Percentiles rank a stretch among this genome's conserved stretches.
Conservation (phyloP, 148 eudicot species). For the Rhododendron williamsianum region DNA sequence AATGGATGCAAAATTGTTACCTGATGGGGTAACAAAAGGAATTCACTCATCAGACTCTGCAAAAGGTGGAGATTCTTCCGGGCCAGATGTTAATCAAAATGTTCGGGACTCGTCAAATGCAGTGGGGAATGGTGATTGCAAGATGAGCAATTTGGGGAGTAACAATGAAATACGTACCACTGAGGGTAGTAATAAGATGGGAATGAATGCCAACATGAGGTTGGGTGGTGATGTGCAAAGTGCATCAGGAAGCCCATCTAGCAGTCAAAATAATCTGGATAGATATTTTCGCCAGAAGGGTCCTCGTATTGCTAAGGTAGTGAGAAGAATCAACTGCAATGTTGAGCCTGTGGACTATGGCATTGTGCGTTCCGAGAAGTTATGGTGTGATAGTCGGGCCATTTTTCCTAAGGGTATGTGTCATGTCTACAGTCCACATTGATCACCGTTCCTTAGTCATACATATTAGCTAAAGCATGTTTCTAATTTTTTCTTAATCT, state of each 20-base stretch:
- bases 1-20: conserved; percentile 23
- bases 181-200: conserved; percentile 31
- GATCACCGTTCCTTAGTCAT: not conserved
- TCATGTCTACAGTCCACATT: not conserved
- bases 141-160: conserved; percentile 24
- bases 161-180: conserved; percentile 25
- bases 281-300: conserved; percentile 64
- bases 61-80: conserved; percentile 28
- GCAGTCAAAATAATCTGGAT: conserved; percentile 54
- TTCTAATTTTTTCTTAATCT: not conserved
- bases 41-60: conserved; percentile 32
- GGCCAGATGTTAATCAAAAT: conserved; percentile 26
- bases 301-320: conserved; percentile 90
- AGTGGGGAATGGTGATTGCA: conserved; percentile 24
- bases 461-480: conserved; percentile 4
- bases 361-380: conserved; percentile 51
- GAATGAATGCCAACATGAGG: conserved; percentile 26
- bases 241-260: conserved; percentile 48
- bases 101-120: conserved; percentile 25
- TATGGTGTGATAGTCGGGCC: conserved; percentile 77
- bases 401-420: conserved; percentile 86
- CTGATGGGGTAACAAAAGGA: conserved; percentile 30
- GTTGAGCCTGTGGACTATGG: conserved; percentile 78
- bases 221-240: conserved; percentile 32
- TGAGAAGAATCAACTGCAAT: conserved; percentile 72